Conservation (phyloP, 2,329 filamentous ascomycete genomes). For the Helotiales sp. region DNA sequence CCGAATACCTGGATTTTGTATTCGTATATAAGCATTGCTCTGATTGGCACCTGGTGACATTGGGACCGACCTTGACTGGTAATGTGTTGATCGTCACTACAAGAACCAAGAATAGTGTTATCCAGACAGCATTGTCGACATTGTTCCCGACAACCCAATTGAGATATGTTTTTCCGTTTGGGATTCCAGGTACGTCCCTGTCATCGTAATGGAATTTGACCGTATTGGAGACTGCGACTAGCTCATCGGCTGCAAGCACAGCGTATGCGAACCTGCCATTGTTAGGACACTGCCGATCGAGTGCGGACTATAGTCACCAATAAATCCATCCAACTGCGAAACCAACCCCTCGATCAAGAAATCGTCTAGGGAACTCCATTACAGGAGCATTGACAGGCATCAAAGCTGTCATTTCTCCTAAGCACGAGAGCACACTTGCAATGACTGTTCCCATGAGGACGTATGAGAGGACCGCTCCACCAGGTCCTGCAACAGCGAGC, state of each 20-base stretch:
- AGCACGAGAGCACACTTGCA: constrained; percentile 43
- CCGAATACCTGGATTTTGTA: constrained; percentile 33
- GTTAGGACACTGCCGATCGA: constrained; percentile 1
- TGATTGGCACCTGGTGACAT: background rate
- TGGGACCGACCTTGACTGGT: constrained; percentile 36
- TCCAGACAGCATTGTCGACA: constrained; percentile 41
- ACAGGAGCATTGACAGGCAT: constrained; percentile 43
- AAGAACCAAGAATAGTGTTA: constrained; percentile 38
- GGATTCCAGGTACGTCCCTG: background rate
- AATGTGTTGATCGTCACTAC: constrained; percentile 39
- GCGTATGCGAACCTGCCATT: constrained; percentile 40
- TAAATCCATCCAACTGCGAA: constrained; percentile 43
- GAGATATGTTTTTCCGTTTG: constrained; percentile 33
- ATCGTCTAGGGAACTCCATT: constrained; percentile 41
- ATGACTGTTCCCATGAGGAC: constrained; percentile 45
- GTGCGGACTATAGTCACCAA: constrained; percentile 32
- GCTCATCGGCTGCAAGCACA: constrained; percentile 38
- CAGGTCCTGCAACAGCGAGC: constrained; percentile 42
- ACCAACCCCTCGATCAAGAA: constrained; percentile 39
- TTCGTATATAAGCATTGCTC: background rate
- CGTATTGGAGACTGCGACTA: constrained; percentile 38
- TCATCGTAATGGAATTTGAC: constrained; percentile 41
- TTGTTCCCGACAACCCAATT: constrained; percentile 37
- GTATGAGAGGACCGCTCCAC: constrained; percentile 42
- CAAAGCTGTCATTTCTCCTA: constrained; percentile 42